Evolutionary conservation across 2,329 filamentous ascomycete species (phyloP), one percentile per base, ranked within the genome.

Genomic region (Neospermospora avenae): DNA sequence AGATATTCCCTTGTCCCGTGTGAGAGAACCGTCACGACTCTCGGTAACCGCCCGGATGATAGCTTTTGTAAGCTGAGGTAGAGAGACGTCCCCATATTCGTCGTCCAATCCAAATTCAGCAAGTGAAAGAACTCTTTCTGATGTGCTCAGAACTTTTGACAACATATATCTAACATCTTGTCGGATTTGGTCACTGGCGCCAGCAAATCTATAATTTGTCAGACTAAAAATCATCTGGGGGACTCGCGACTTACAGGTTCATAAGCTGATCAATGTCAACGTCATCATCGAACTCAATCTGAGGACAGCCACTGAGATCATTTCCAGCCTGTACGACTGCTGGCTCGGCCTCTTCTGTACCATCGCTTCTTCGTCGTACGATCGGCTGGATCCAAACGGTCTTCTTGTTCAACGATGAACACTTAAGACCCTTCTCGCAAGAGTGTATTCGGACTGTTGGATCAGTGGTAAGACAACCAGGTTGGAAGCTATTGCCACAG

Each of bases 321-420:
- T 87, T 88, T 13, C 85, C 85, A 0, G 92, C 92, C 5, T 91
- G 92, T 5, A 91, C 92, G 28, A 90, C 82, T 1, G 91, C 92
- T 6, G 87, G 70, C 71, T 97, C 93, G 2, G 79, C 80, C 34
- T 96, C 76, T 22, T 91, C 84, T 14, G 75, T 74, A 7, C 88
- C 89, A 55, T 82, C 74, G 1, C 77, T 69, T 4, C 83, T 75
- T 28, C 87, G 85, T 4, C 86, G 85, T 16, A 96, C 81, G 44
- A 97, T 86, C 0, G 93, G 93, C 6, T 84, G 84, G 56, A 97
- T 93, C 70, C 83, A 87, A 6, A 97, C 87, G 0, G 89, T 81
- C 0, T 81, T 78, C 1, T 75, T 71, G 6, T 71, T 78, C 51
- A 76, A 78, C 0, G 80, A 75, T 0, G 76, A 69, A 66, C 88